Conservation (phyloP, 352 stramenopile genomes). For the Globisporangium yorkense region DNA sequence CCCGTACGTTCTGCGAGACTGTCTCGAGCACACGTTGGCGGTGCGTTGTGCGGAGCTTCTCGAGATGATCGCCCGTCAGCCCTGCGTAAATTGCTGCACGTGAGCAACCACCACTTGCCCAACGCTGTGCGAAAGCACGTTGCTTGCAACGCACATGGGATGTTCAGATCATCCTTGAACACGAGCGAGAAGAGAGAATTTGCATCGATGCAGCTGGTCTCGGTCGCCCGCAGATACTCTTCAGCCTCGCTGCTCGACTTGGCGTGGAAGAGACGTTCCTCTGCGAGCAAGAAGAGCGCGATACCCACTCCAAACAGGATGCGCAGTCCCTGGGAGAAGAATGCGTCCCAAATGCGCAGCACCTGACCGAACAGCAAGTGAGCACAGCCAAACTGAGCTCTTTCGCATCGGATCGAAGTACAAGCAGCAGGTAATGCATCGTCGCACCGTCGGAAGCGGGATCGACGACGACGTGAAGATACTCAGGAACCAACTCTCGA, state of each 20-base stretch:
- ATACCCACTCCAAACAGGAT: constrained; percentile 70
- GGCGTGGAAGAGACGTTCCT: constrained; percentile 61
- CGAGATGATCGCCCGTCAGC: constrained; percentile 59
- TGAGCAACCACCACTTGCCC: neutral
- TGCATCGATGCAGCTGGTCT: constrained; percentile 61
- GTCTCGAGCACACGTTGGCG: constrained; percentile 48
- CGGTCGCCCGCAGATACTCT: constrained; percentile 42
- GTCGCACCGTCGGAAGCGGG: constrained; percentile 57
- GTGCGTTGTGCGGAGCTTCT: constrained; percentile 44
- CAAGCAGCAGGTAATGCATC: neutral
- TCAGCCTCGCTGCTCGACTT: constrained; percentile 44
- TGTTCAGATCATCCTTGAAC: constrained; percentile 78
- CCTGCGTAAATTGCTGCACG: constrained; percentile 16
- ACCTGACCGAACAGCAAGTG: constrained; percentile 20
- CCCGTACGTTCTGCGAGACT: constrained; percentile 40
- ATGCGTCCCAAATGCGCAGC: constrained; percentile 73
- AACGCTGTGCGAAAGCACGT: neutral
- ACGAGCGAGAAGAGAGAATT: constrained; percentile 66
- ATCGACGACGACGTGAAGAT: constrained; percentile 65
- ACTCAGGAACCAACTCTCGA: constrained; percentile 73
- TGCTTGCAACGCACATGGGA: constrained; percentile 41
- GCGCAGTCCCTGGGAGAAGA: constrained; percentile 66
- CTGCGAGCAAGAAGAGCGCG: constrained; percentile 55
- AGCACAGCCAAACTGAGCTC: neutral
- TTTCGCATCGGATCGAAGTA: neutral